Evolutionary conservation across 768 basidiomycete genomes (phyloP).

Genomic region (Myochromella boudieri): DNA sequence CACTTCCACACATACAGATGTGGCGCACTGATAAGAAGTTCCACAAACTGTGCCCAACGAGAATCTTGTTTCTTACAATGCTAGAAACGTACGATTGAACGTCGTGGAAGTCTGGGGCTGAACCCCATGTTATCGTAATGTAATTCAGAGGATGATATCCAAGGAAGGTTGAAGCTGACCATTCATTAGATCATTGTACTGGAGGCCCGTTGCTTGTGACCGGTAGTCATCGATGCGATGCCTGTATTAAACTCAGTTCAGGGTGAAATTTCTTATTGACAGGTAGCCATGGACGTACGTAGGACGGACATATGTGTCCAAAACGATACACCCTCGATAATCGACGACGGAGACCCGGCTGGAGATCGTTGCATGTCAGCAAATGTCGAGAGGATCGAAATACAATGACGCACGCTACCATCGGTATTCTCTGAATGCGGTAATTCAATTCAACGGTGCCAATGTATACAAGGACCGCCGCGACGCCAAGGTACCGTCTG

Average conservation of each 20-base stretch:
- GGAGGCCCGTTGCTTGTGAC: constrained; percentile 44
- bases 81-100: constrained; percentile 43
- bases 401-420: constrained; percentile 46
- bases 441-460: constrained; percentile 28
- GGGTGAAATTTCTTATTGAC: neutral
- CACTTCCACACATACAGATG: constrained; percentile 12
- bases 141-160: neutral
- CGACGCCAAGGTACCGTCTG: constrained; percentile 45
- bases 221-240: constrained; percentile 49
- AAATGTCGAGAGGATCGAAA: neutral
- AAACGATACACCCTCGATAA: constrained; percentile 42
- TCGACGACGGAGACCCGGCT: constrained; percentile 54
- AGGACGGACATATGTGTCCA: constrained; percentile 54
- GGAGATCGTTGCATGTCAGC: neutral
- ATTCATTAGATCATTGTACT: constrained; percentile 34
- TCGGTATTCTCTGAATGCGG: constrained; percentile 36
- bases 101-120: constrained; percentile 50
- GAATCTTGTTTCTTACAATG: constrained; percentile 45
- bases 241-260: constrained; percentile 25
- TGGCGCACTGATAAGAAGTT: constrained; percentile 48
- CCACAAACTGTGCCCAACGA: constrained; percentile 60
- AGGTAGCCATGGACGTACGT: constrained; percentile 37
- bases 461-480: constrained; percentile 43
- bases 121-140: too few species aligned
- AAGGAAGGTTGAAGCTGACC: constrained; percentile 29